These are phyloP conservation scores for Lentinula detonsa DNA, from an alignment of 768 basidiomycete genomes.

Conservation along the genomic window DNA sequence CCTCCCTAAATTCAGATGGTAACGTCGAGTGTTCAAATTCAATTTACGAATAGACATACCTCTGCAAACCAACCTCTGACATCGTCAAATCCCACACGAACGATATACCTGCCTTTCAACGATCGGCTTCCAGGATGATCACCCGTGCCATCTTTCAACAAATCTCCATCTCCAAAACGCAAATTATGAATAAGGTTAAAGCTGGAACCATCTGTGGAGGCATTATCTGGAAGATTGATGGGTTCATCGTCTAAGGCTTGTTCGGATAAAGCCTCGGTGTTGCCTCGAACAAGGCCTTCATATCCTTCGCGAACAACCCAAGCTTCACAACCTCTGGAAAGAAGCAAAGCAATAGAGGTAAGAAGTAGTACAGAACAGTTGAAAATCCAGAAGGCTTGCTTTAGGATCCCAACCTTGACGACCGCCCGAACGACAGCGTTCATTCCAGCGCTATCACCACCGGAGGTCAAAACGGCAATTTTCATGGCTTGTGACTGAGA, in stretches of 20 bases:
- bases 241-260: background rate
- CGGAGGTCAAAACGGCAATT: constrained; percentile 91
- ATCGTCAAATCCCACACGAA: constrained; percentile 97
- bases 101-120: constrained; percentile 88
- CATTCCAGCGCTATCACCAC: constrained; percentile 98
- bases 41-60: constrained; percentile 33
- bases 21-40: background rate
- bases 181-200: constrained; percentile 59
- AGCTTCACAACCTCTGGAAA: constrained; percentile 82
- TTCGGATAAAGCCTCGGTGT: constrained; percentile 3
- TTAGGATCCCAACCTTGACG: constrained; percentile 87
- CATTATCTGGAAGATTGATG: constrained; percentile 1
- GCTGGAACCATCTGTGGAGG: constrained; percentile 18
- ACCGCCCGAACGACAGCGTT: constrained; percentile 92
- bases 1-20: constrained; percentile 54
- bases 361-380: background rate
- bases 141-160: constrained; percentile 76
- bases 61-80: constrained; percentile 92
- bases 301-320: constrained; percentile 98
- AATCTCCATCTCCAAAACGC: constrained; percentile 75
- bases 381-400: constrained; percentile 43
- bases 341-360: background rate
- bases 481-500: constrained; percentile 45
- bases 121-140: constrained; percentile 64
- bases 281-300: constrained; percentile 96